These are phyloP conservation scores for Diaporthe destruens DNA, from an alignment of 2,329 filamentous ascomycete genomes.

Conservation along the genomic window DNA sequence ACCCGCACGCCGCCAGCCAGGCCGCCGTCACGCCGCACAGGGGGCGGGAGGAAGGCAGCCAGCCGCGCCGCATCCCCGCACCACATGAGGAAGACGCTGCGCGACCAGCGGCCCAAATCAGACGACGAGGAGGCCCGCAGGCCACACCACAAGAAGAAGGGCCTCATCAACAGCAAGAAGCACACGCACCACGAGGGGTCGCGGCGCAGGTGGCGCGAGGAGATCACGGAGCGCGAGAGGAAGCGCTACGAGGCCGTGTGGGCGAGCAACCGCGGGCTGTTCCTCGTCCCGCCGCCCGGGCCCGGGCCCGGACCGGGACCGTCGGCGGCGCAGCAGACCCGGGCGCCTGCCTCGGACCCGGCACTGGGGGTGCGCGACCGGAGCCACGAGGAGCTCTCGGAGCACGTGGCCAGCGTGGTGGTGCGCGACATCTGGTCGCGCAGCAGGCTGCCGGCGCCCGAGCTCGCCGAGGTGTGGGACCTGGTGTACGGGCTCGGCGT, in stretches of 20 bases:
- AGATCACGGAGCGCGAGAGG: slow-evolving; percentile 78
- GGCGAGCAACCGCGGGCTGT: slow-evolving; percentile 81
- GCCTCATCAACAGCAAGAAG: slow-evolving; percentile 66
- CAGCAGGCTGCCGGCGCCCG: slow-evolving; percentile 74
- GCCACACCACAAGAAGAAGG: slow-evolving; percentile 61
- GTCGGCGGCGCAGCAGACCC: not conserved
- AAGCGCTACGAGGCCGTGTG: slow-evolving; percentile 87
- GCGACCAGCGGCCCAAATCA: slow-evolving; percentile 63
- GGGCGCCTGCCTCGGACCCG: not conserved
- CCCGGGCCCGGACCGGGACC: not conserved
- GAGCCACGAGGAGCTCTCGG: slow-evolving; percentile 50
- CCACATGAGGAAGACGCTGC: slow-evolving; percentile 74
- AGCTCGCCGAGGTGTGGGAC: slow-evolving; percentile 82
- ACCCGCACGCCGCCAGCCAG: slow-evolving; percentile 53
- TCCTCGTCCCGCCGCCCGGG: slow-evolving; percentile 51
- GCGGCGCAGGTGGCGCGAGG: slow-evolving; percentile 81
- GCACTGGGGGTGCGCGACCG: slow-evolving; percentile 21
- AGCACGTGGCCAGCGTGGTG: slow-evolving; percentile 75
- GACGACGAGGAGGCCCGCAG: slow-evolving; percentile 68
- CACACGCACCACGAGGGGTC: slow-evolving; percentile 83
- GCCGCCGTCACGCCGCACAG: slow-evolving; percentile 50
- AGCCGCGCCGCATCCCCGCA: slow-evolving; percentile 60
- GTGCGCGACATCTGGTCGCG: slow-evolving; percentile 82
- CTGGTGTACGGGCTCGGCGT: slow-evolving; percentile 71
- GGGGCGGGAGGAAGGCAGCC: slow-evolving; percentile 48